Base-by-base conservation (phyloP, 1,284 basidiomycete species). In the Heliocybe sulcata region DNA sequence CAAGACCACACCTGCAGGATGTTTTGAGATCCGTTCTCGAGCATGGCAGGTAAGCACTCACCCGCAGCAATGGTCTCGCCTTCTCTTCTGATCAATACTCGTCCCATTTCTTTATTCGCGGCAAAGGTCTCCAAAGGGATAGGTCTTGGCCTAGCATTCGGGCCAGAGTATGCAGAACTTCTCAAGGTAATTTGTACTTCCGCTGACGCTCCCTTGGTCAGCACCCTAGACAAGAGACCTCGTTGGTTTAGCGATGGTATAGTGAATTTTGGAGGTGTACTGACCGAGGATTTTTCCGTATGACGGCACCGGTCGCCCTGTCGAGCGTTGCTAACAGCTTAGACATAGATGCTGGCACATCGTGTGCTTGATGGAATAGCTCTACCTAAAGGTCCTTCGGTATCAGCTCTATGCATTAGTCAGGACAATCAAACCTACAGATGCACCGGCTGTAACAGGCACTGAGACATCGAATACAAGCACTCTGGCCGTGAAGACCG, bases 1-100 rank as follows among this genome's bases (percentile, higher is more conserved):
- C 26, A 62, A 38, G 12, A 31, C 29, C 6, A 31, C 29, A 31
- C 29, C 29, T 31, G 29, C 2, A 63, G 58, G 33, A 64, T 58
- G 8, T 58, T 61, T 58, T n/a, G 54, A 14, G 14, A 45, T n/a
- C n/a, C 26, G 20, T 16, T 19, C 26, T 49, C 19, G 10, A 19
- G 11, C 20, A 38, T 25, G 27, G 54, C 22, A 23, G 38, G 38
- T 3, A 22, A 27, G 53, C 19, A 47, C 79, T 56, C 66, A 85
- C 94, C 95, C 54, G 95, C 95, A 48, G 88, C 93, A 57, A 99
- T 90, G 0, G 96, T 98, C 74, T 98, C 94, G 0, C 97, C 96
- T 19, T 85, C 85, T 58, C 95, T 77, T 35, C 96, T 76, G 58
- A 99, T 77, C 54, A 99, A 69, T 49, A 99, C 82, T 45, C 96